These are phyloP conservation scores for Blastomyces silverae DNA, from an alignment of 2,329 filamentous ascomycete species.

Conservation along the genomic window DNA sequence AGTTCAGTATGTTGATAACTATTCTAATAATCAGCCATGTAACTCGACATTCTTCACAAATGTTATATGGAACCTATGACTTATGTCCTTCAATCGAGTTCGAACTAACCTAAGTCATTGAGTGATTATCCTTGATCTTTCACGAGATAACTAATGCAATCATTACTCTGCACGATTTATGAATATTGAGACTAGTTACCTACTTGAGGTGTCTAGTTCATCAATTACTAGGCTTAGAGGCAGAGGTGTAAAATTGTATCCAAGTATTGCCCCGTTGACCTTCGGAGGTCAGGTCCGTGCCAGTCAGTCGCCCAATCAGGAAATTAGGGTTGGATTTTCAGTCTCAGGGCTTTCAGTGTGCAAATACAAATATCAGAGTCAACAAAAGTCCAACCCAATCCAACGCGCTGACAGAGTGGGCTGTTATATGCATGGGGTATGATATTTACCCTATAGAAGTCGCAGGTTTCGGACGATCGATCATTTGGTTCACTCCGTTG, in stretches of 20 bases:
- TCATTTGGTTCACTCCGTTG: too few species aligned
- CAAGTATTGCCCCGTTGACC: too few species aligned
- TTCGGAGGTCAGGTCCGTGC: too few species aligned
- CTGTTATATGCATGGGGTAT: not conserved
- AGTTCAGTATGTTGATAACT: constrained; percentile 1
- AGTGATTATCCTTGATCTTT: not conserved
- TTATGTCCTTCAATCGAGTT: not conserved
- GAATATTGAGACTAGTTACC: not conserved
- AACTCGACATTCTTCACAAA: not conserved
- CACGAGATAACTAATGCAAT: not conserved
- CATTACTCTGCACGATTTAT: not conserved
- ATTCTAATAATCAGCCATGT: not conserved
- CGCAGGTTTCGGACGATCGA: not conserved
- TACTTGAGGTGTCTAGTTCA: not conserved
- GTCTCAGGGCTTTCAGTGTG: too few species aligned
- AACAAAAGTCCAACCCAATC: not conserved
- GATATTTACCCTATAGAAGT: too few species aligned
- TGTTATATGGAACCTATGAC: not conserved
- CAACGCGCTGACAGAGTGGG: not conserved
- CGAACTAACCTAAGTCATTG: not conserved
- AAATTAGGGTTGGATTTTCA: too few species aligned
- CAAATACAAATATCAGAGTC: not conserved
- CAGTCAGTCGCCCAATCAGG: too few species aligned
- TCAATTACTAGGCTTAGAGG: not conserved
- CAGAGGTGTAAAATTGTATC: not conserved